Percentiles rank a stretch among this genome's conserved stretches.
Conservation (phyloP, 2,329 filamentous ascomycete species). For the Orbilia javanica region DNA sequence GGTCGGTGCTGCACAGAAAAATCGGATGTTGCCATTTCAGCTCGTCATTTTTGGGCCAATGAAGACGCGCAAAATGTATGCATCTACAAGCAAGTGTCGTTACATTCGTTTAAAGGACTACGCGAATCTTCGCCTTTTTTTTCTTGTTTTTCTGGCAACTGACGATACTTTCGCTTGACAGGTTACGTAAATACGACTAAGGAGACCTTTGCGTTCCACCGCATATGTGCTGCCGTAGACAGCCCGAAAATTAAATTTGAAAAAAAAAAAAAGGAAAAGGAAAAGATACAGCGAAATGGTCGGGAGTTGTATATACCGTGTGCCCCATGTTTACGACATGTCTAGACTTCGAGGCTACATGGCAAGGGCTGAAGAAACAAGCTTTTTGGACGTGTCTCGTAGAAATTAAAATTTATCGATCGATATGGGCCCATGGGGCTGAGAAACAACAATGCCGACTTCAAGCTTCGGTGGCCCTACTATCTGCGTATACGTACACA, state of each 20-base stretch:
- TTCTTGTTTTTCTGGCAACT: background rate
- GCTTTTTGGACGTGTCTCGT: slow-evolving; percentile 5
- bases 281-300: background rate
- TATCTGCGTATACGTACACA: background rate
- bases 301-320: background rate
- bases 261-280: background rate
- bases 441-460: background rate
- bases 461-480: background rate
- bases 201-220: no score
- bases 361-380: background rate
- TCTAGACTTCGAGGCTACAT: background rate
- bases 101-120: slow-evolving; percentile 14
- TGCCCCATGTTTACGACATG: background rate
- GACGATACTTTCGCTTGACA: background rate
- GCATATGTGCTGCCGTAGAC: background rate
- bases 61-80: background rate
- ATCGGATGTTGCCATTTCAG: slow-evolving; percentile 16
- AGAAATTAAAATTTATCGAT: background rate
- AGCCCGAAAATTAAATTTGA: background rate
- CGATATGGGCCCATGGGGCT: background rate
- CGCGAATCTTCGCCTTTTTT: background rate
- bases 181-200: background rate
- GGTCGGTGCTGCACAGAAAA: background rate
- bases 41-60: background rate
- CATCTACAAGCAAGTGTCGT: slow-evolving; percentile 17